Evolutionary conservation across 2,329 filamentous ascomycete genomes (phyloP), one percentile per base, ranked within the genome.

Genomic region (Aspergillus sp.): DNA sequence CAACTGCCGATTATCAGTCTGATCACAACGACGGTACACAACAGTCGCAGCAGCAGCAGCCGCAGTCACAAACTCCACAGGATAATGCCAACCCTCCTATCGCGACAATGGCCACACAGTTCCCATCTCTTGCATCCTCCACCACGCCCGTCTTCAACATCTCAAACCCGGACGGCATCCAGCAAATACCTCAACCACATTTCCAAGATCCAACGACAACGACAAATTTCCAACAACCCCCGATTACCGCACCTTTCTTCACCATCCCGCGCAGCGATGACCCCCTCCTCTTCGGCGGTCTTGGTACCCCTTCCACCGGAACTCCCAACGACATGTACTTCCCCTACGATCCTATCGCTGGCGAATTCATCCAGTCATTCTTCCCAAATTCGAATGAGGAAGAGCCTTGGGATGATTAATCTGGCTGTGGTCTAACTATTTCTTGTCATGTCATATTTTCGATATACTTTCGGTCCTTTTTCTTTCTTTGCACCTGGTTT

Each of bases 331-430:
- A 73, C 43, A 56, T 65, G 1, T 74, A 70, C 48, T 76, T 76
- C 59, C 73, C 73, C 9, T 75, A 75, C 56, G 73, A 76, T 51
- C 72, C 73, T 6, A 75, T 76, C 54, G 70, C 65, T 31, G 71
- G 71, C 15, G 71, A 74, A 51, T 75, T 76, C 27, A 74, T 75
- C 54, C 65, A 69, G 19, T 73, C 73, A n/a, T 76, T 74, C 62
- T 76, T 76, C 61, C 73, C 73, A 5, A 40, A 61, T 8, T 43
- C 62, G 8, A 61, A 56, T 9, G 69, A 69, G 6, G 70, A 71
- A 51, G 61, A 65, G 5, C 52, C 60, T 8, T 74, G 67, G 70
- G 63, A 65, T 31, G 53, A 5, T 57, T 27, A 48, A 21, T 33
- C 33, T n/a, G 63, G 12, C 15, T 44, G 25, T 50, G 33, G 55